Conservation (phyloP, 495 filamentous ascomycete species). For the Stereocaulon alpinum region DNA sequence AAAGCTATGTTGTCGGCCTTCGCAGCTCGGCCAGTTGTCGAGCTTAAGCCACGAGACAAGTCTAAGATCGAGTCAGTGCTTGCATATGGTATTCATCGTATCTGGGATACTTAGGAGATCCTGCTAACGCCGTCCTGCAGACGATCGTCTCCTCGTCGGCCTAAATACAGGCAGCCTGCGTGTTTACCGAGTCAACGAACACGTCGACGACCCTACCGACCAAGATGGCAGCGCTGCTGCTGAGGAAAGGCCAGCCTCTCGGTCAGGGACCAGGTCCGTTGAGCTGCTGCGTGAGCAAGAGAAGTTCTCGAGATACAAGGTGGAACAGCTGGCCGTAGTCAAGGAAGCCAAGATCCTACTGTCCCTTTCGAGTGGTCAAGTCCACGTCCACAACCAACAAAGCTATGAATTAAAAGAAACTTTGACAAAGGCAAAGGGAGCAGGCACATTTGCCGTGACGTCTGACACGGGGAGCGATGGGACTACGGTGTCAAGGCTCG, state of each 20-base stretch:
- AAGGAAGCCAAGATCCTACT: slow-evolving; percentile 89
- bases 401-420: slow-evolving; percentile 72
- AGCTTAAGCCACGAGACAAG: slow-evolving; percentile 90
- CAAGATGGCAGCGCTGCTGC: slow-evolving; percentile 20
- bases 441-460: slow-evolving; percentile 83
- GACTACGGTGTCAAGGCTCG: slow-evolving; percentile 74
- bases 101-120: slow-evolving; percentile 11
- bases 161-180: slow-evolving; percentile 81
- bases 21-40: slow-evolving; percentile 87
- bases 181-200: slow-evolving; percentile 82
- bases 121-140: slow-evolving; percentile 29
- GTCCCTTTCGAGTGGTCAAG: slow-evolving; percentile 76
- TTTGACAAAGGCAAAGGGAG: slow-evolving; percentile 70
- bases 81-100: slow-evolving; percentile 55
- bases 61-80: slow-evolving; percentile 90
- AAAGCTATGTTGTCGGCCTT: slow-evolving; percentile 93
- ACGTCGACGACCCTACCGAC: slow-evolving; percentile 22
- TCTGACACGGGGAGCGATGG: slow-evolving; percentile 89
- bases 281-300: slow-evolving; percentile 84
- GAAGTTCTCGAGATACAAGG: slow-evolving; percentile 78
- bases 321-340: slow-evolving; percentile 88
- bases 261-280: slow-evolving; percentile 48
- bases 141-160: slow-evolving; percentile 83
- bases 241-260: slow-evolving; percentile 22
- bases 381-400: slow-evolving; percentile 81